Evolutionary conservation across 129 eudicot genomes (phyloP), one percentile per base, ranked within the genome.

Genomic region (Chrysanthemum seticuspe): DNA sequence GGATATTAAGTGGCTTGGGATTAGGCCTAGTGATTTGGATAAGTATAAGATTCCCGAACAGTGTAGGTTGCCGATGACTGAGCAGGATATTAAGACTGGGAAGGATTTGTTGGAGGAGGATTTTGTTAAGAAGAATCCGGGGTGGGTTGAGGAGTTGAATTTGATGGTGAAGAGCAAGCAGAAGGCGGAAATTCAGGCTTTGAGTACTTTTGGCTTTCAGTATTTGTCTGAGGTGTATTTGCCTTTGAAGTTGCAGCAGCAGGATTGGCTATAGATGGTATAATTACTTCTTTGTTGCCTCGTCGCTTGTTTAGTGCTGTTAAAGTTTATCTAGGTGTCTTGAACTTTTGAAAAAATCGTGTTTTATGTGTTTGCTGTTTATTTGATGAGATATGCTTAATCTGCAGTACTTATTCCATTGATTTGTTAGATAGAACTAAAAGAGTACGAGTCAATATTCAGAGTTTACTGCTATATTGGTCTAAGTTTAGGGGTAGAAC

Each of bases 91-190:
- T 50, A 94, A 90, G 89, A 94, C 99, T 3, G 97, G 97, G 73
- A 90, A 86, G 87, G 99, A 94, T 79, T 67, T 94, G 91, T 79
- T 94, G 87, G 97, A 94, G 71, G 99, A 94, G 85, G 99, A 94
- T 86, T 94, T 94, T 58, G 97, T 94, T 84, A 94, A 94, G 89
- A 94, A 90, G 89, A 94, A 93, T 83, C 96, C 96, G 0, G 97
- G 96, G 3, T 93, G 98, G 98, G 99, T 90, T 21, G 89, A 88
- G 82, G 99, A 94, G 81, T 75, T 94, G 88, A 89, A 82, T 76
- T 19, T 93, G 67, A 94, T 94, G 99, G 99, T 94, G 70, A 94
- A 86, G 76, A 72, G 88, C 12, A 90, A 86, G 80, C 96, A 90
- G 70, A 94, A 90, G 91, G 99, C 96, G 45, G 99, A 94, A 68